Evolutionary conservation across 768 basidiomycete species (phyloP), one percentile per base, ranked within the genome.

Genomic region (Rickenella mellea): DNA sequence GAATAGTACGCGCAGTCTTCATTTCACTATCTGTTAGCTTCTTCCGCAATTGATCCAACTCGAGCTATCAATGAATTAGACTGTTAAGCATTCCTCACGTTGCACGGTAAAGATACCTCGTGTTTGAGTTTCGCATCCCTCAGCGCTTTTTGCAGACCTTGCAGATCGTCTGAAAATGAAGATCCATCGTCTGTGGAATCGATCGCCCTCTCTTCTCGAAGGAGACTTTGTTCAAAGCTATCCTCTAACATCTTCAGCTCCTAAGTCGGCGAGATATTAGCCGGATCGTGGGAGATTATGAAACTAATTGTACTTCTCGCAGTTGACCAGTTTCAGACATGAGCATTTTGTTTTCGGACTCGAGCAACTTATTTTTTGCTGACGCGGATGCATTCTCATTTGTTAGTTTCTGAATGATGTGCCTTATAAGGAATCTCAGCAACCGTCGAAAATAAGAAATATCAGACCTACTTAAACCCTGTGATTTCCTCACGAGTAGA

Each of bases 371-470:
- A 56, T 77, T 78, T 46, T 73, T 73, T 46, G 87, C 82, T 6
- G 71, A 60, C 1, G 73, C 57, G 20, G 69, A 63, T 2, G 76
- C 55, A 51, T 78, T 86, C 61, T 96, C 92, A 51, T 84, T 83
- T 54, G 87, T 85, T 29, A 96, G 68, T 51, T 91, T 85, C 55
- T 88, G 83, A 17, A 96, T 78, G 52, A 96, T 88, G 53, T 89
- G 82, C 61, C 86, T 88, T 46, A 1, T 14, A 40, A 39, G 20
- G 10, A 15, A 15, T 38, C 14, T 47, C 35, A 55, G 29, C 40
- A 41, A 14, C 26, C 6, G 5, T 8, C 31, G 24, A 10, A 21
- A 17, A n/a, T 22, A 11, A 27, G 30, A 26, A 29, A 24, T 36
- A 22, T 15, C 42, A 33, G 10, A 58, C 70, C 20, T 56, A 88